Base-by-base conservation (phyloP, 2,329 filamentous ascomycete species). In the Botrytis byssoidea region DNA sequence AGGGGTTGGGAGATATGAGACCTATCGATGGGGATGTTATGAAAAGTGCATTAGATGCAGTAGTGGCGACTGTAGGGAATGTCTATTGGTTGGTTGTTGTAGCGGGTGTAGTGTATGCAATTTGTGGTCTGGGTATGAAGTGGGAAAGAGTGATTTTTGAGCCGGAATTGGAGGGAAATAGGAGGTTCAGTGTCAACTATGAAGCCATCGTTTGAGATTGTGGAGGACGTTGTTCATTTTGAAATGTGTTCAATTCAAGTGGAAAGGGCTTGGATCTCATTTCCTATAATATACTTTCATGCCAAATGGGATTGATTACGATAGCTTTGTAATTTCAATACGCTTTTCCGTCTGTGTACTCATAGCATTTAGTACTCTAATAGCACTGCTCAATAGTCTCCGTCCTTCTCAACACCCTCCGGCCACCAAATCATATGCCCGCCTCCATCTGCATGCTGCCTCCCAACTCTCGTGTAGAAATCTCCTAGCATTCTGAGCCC, bases 401-500 rank as follows among this genome's bases (percentile, higher is more conserved):
- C 42, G 40, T 71, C 59, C 14, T 55, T n/a, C 46, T 51, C 42
- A 32, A 51, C 7, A 48, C 72, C 75, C n/a, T 77, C 72, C 14
- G 75, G 75, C 71, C 75, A 77, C 75, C 74, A 75, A 55, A 79
- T 75, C 74, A 79, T 77, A 71, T 77, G 73, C 9, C 77, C 78
- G 44, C 77, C 77, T 12, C 75, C 76, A 6, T 73, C 73, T n/a
- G 59, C 59, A 46, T 76, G 71, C 14, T 63, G 64, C 22, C 61
- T 60, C 42, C 64, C 61, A 16, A 74, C 25, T n/a, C 75, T 69
- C 37, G 67, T 42, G 22, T 57, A 74, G 48, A 77, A 79, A 35
- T 77, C 73, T 6, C 76, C 78, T 18, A 78, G 20, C 70, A 68
- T 55, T 32, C 74, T 74, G 72, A 80, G 79, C 0, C 79, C 78